Evolutionary conservation across 2,329 filamentous ascomycete species (phyloP).

Genomic region (Didymella pomorum): DNA sequence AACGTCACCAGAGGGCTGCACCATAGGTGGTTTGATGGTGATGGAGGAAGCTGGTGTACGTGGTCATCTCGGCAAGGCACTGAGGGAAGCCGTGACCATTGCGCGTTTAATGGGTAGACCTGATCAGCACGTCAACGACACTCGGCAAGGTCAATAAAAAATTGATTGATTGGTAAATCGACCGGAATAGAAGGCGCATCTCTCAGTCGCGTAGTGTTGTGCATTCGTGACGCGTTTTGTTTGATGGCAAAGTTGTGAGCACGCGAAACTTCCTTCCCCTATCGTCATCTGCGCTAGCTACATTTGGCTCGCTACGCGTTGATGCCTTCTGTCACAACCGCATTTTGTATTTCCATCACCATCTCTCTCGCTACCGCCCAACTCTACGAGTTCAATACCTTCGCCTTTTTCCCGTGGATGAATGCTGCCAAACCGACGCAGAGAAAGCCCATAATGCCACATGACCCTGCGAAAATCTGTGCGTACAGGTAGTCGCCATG

Average conservation of each 20-base stretch:
- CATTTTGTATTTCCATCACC: not conserved
- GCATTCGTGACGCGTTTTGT: not conserved
- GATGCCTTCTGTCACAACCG: not conserved
- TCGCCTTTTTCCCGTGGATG: conserved; percentile 20
- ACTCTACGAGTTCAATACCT: not conserved
- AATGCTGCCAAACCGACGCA: conserved; percentile 22
- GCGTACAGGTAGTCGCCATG: conserved; percentile 53
- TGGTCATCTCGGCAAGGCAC: conserved; percentile 43
- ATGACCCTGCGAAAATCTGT: conserved; percentile 53
- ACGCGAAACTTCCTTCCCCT: conserved; percentile 3
- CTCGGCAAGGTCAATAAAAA: conserved; percentile 31
- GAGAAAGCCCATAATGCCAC: conserved; percentile 23
- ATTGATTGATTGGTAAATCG: not conserved
- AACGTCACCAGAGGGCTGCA: conserved; percentile 44
- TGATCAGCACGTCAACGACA: conserved; percentile 54
- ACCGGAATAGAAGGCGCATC: not conserved
- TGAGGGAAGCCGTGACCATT: conserved; percentile 60
- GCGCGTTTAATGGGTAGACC: conserved; percentile 54
- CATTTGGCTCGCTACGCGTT: not conserved
- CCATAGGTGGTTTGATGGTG: conserved; percentile 47
- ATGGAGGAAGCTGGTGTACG: conserved; percentile 43
- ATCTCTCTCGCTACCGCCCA: not conserved
- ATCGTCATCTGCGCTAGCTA: conserved; percentile 6
- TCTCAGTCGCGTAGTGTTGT: not conserved
- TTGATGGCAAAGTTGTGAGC: not conserved